These are phyloP conservation scores for Calonectria honghensis DNA, from an alignment of 2,329 filamentous ascomycete species.

Conservation along the genomic window DNA sequence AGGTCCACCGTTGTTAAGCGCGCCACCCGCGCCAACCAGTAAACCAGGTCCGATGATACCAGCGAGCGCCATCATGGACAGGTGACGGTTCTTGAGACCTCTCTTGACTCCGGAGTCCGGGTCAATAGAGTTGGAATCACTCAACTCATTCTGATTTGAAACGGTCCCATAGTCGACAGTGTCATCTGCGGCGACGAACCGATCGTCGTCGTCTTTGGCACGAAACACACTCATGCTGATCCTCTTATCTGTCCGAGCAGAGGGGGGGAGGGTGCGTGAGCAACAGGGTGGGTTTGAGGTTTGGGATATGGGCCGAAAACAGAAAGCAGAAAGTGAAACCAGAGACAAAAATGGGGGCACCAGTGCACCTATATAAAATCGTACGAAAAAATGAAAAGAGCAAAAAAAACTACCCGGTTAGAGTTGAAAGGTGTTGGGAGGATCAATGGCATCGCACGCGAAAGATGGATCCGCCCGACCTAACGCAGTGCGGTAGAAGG, in stretches of 20 bases:
- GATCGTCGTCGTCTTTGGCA: constrained; percentile 46
- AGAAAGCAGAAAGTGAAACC: neutral
- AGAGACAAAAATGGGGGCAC: neutral
- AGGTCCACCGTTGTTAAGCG: constrained; percentile 80
- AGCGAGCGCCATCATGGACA: constrained; percentile 79
- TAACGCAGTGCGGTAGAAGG: constrained; percentile 51
- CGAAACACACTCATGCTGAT: constrained; percentile 40
- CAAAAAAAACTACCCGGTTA: constrained; percentile 44
- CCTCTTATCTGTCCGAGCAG: constrained; percentile 33
- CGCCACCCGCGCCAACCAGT: constrained; percentile 82
- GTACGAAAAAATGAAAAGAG: constrained; percentile 12
- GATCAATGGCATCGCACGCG: constrained; percentile 52
- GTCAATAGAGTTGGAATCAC: constrained; percentile 67
- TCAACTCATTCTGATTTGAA: constrained; percentile 44
- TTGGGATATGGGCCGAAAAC: neutral
- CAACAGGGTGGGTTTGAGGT: constrained; percentile 11
- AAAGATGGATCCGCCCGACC: constrained; percentile 46
- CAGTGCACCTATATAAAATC: constrained; percentile 5
- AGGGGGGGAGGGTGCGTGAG: constrained; percentile 12
- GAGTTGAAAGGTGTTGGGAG: constrained; percentile 43
- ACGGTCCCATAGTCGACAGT: constrained; percentile 47
- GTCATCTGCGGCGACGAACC: constrained; percentile 47
- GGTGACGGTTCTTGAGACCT: constrained; percentile 80
- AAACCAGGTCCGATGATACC: constrained; percentile 82
- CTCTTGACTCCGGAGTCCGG: constrained; percentile 80